These are phyloP conservation scores for Leucosporidium creatinivorum DNA, from an alignment of 768 basidiomycete genomes.

Conservation along the genomic window DNA sequence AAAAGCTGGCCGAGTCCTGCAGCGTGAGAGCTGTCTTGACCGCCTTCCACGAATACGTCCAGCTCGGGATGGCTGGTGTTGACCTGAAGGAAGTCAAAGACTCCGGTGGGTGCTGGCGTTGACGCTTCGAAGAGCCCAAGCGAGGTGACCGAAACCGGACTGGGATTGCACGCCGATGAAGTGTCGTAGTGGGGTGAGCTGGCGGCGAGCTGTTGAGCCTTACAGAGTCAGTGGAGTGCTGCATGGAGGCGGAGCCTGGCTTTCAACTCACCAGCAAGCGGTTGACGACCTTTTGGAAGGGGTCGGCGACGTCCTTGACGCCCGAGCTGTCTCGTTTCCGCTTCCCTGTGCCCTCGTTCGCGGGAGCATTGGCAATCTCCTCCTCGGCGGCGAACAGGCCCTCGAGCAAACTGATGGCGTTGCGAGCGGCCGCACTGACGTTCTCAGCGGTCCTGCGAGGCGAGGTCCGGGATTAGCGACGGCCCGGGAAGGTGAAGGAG, in stretches of 20 bases:
- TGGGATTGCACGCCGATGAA: neutral
- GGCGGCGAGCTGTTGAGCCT: neutral
- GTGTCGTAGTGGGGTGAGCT: neutral
- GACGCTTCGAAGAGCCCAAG: neutral
- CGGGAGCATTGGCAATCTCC: neutral
- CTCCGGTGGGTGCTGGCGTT: too few species aligned
- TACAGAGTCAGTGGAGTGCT: too few species aligned
- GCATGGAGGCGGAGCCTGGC: too few species aligned
- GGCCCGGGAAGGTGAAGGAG: neutral
- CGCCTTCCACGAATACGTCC: neutral
- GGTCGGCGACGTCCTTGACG: neutral
- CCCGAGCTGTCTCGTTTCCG: neutral
- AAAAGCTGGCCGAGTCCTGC: too few species aligned
- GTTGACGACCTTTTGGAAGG: neutral
- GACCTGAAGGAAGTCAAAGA: too few species aligned
- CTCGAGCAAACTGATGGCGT: constrained; percentile 15
- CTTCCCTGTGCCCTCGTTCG: neutral
- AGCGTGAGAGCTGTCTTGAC: neutral
- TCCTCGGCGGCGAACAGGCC: constrained; percentile 10
- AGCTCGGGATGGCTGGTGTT: neutral
- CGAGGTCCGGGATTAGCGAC: neutral
- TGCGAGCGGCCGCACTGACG: constrained; percentile 17
- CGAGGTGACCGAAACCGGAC: neutral
- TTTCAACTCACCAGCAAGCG: neutral
- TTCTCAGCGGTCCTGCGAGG: neutral